These are phyloP conservation scores for Eucalyptus polyanthemos DNA, from an alignment of 345 rosid species.

Conservation along the genomic window DNA sequence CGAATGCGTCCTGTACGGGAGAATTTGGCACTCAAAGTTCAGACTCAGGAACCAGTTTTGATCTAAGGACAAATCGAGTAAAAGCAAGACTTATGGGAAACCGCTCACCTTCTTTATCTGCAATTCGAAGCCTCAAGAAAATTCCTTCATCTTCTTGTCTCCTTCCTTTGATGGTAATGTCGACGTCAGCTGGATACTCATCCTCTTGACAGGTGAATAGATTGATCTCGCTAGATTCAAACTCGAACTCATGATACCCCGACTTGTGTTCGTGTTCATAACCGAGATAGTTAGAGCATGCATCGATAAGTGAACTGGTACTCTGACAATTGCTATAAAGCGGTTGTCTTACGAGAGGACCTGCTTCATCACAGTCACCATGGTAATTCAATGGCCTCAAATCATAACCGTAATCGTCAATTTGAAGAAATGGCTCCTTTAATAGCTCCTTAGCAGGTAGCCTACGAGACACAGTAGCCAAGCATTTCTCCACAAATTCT, in stretches of 20 bases:
- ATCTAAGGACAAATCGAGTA: background rate
- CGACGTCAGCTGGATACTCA: conserved; percentile 27
- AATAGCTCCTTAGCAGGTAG: conserved; percentile 81
- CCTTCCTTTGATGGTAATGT: conserved; percentile 71
- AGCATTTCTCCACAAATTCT: conserved; percentile 82
- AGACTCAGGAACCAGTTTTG: background rate
- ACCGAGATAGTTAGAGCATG: conserved; percentile 10
- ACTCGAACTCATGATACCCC: conserved; percentile 25
- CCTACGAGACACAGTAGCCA: conserved; percentile 71
- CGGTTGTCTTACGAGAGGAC: conserved; percentile 35
- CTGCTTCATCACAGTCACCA: conserved; percentile 23
- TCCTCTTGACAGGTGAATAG: conserved; percentile 55
- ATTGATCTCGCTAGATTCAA: conserved; percentile 38
- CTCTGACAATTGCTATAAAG: conserved; percentile 4
- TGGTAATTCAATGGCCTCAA: conserved; percentile 22
- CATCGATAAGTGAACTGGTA: conserved; percentile 11
- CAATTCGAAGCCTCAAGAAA: conserved; percentile 74
- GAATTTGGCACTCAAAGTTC: background rate
- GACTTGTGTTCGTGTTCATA: conserved; percentile 15
- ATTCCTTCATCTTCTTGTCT: conserved; percentile 55
- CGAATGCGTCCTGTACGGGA: conserved; percentile 46
- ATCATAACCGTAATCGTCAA: conserved; percentile 29
- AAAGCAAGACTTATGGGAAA: background rate
- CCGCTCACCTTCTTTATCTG: conserved; percentile 70
- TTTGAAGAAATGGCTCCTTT: conserved; percentile 67